These are phyloP conservation scores for Eucalyptus tenuipes DNA, from an alignment of 345 rosid genomes.

Conservation along the genomic window DNA sequence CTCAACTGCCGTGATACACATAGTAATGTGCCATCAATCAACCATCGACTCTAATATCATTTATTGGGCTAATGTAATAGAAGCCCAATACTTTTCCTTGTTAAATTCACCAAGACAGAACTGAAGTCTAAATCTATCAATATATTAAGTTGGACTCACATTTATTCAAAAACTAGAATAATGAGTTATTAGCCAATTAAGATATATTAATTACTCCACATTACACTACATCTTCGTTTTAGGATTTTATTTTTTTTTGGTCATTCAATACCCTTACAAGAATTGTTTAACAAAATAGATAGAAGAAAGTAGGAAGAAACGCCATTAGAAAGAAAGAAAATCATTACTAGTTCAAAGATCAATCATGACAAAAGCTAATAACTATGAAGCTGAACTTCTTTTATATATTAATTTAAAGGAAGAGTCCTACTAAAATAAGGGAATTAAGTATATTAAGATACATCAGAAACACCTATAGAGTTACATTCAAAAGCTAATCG, in stretches of 20 bases:
- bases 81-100: neutral
- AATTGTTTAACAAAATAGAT: neutral
- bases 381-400: neutral
- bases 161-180: neutral
- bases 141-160: neutral
- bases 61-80: neutral
- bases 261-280: neutral
- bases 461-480: neutral
- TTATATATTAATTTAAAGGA: neutral
- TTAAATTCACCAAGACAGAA: neutral
- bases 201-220: neutral
- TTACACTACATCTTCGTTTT: fast-evolving
- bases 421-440: neutral
- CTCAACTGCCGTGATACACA: neutral
- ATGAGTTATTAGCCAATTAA: neutral
- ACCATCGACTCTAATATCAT: neutral
- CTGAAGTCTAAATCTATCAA: neutral
- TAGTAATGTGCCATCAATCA: neutral
- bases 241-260: neutral
- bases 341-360: neutral
- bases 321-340: neutral
- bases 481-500: neutral
- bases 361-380: neutral
- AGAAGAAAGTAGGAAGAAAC: neutral
- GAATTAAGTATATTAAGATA: neutral